Evolutionary conservation across 2,329 filamentous ascomycete species (phyloP).

Genomic region (Beauveria caledonica): DNA sequence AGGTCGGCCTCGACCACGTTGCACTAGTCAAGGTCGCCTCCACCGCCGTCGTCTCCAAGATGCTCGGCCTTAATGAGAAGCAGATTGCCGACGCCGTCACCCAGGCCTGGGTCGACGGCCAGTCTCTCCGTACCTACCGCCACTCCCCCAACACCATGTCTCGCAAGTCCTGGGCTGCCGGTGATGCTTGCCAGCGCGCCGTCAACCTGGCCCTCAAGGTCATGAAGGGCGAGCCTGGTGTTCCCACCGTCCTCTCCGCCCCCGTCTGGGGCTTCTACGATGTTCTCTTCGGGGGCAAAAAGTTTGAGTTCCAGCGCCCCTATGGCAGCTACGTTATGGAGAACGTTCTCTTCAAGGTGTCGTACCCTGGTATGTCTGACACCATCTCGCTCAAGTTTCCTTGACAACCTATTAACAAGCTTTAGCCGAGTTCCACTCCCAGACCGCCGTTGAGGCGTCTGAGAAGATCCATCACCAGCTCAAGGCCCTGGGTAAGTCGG

Average conservation of each 20-base stretch:
- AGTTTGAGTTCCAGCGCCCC: slow-evolving; percentile 90
- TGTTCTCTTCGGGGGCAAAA: slow-evolving; percentile 90
- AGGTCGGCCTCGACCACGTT: slow-evolving; percentile 95
- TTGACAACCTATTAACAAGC: neutral
- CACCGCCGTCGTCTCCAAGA: slow-evolving; percentile 86
- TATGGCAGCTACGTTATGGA: slow-evolving; percentile 99
- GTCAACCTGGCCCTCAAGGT: slow-evolving; percentile 90
- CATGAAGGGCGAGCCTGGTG: slow-evolving; percentile 79
- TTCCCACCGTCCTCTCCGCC: slow-evolving; percentile 87
- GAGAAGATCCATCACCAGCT: slow-evolving; percentile 81
- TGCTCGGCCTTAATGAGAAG: slow-evolving; percentile 81
- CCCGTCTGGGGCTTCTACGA: slow-evolving; percentile 98
- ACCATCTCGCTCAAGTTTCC: neutral
- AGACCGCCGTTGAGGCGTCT: slow-evolving; percentile 93
- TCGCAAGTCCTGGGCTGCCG: slow-evolving; percentile 96
- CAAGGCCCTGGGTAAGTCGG: slow-evolving; percentile 76
- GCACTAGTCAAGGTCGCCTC: slow-evolving; percentile 96
- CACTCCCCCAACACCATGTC: slow-evolving; percentile 99
- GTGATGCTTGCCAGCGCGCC: slow-evolving; percentile 92
- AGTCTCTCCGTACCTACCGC: slow-evolving; percentile 91
- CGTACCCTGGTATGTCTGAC: slow-evolving; percentile 68
- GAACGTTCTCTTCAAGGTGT: slow-evolving; percentile 99
- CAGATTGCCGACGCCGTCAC: slow-evolving; percentile 94
- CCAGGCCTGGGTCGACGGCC: slow-evolving; percentile 95
- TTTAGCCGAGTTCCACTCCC: slow-evolving; percentile 88